Evolutionary conservation across 2,329 filamentous ascomycete species (phyloP).

Genomic region (Trichophaea hybrida): DNA sequence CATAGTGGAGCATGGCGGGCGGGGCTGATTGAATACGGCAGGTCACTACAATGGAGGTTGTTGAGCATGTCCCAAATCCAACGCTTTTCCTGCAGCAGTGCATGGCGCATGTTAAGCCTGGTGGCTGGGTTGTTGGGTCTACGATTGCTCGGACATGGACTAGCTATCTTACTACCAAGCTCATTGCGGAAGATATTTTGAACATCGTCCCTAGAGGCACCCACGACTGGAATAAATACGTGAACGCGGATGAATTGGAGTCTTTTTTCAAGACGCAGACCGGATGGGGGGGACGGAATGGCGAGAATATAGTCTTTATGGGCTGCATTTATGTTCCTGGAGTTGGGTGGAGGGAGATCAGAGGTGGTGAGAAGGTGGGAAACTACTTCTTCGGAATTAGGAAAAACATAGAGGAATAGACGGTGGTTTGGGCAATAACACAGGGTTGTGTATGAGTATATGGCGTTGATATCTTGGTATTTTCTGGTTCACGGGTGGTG

Average conservation of each 20-base stretch:
- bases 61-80: conserved; percentile 77
- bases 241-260: conserved; percentile 68
- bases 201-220: conserved; percentile 82
- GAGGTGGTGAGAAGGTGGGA: conserved; percentile 67
- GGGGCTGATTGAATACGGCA: background rate
- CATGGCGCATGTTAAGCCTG: conserved; percentile 64
- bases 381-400: conserved; percentile 93
- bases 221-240: conserved; percentile 93
- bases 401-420: conserved; percentile 33
- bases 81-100: conserved; percentile 58
- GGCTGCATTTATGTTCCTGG: conserved; percentile 86
- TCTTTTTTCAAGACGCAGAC: conserved; percentile 34
- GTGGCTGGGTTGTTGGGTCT: conserved; percentile 82
- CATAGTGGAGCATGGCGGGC: background rate
- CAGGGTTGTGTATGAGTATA: background rate
- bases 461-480: background rate
- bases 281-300: conserved; percentile 28
- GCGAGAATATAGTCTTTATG: conserved; percentile 50
- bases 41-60: conserved; percentile 80
- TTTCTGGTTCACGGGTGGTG: background rate
- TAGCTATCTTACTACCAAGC: conserved; percentile 83
- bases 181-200: conserved; percentile 77
- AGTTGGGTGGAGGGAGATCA: conserved; percentile 72
- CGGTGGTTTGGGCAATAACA: background rate
- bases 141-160: conserved; percentile 83